Conservation (phyloP, 306 rosid genomes). For the Sesbania bispinosa region DNA sequence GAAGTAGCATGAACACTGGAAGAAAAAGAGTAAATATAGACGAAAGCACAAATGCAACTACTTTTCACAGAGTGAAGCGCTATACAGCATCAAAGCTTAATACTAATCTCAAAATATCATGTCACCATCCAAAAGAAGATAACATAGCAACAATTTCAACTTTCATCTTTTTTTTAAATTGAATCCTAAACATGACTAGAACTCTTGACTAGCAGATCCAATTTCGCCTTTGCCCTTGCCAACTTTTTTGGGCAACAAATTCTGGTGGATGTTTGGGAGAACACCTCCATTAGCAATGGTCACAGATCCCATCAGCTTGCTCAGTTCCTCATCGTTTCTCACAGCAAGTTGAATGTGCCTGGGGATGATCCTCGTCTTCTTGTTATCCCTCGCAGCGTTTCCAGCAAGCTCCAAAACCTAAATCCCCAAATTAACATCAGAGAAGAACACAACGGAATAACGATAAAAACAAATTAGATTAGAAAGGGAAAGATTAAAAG, state of each 20-base stretch:
- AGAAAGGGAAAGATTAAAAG: rapidly evolving
- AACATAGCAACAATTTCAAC: background rate
- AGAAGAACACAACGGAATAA: no score
- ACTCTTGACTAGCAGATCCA: slow-evolving; percentile 60
- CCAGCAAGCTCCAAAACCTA: slow-evolving; percentile 65
- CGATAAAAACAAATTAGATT: background rate
- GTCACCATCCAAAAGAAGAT: no score
- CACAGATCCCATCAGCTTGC: slow-evolving; percentile 67
- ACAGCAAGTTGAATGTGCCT: slow-evolving; percentile 82
- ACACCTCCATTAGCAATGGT: slow-evolving; percentile 68
- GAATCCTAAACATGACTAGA: background rate
- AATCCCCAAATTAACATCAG: background rate
- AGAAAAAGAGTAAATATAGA: no score
- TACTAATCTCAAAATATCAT: background rate
- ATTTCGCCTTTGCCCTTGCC: slow-evolving; percentile 44
- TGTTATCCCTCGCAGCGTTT: slow-evolving; percentile 68
- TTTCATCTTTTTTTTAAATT: background rate
- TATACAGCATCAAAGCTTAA: background rate
- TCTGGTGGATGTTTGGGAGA: slow-evolving; percentile 57
- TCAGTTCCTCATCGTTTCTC: slow-evolving; percentile 73
- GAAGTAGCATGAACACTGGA: no score
- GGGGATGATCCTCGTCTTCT: slow-evolving; percentile 63
- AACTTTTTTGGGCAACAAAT: slow-evolving; percentile 57
- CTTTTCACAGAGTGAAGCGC: background rate
- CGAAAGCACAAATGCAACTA: no score